Conservation (phyloP, 1,284 basidiomycete genomes). For the Fomitopsis betulina region DNA sequence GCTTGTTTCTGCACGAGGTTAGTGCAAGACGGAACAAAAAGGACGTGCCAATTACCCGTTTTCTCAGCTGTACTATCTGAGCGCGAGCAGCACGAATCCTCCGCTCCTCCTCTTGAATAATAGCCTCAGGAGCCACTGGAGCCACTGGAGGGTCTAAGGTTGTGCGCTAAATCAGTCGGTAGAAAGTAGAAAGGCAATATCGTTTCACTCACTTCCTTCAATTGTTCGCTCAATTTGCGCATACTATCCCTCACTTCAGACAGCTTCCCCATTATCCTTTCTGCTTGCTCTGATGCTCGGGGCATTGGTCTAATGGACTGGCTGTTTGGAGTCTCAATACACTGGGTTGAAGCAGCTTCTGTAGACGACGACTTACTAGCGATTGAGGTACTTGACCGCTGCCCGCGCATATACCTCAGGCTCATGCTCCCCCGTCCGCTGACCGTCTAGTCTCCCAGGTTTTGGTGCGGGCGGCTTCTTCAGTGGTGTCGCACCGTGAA, state of each 20-base stretch:
- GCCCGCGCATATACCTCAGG: constrained; percentile 73
- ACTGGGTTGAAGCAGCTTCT: not conserved
- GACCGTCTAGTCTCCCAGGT: constrained; percentile 36
- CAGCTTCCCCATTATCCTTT: constrained; percentile 49
- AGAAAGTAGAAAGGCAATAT: constrained; percentile 6
- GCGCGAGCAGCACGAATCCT: constrained; percentile 50
- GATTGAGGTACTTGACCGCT: constrained; percentile 67
- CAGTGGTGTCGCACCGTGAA: constrained; percentile 66
- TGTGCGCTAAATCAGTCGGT: constrained; percentile 28
- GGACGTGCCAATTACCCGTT: constrained; percentile 32
- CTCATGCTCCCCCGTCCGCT: constrained; percentile 45
- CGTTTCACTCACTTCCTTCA: constrained; percentile 47
- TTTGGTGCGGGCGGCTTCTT: constrained; percentile 37
- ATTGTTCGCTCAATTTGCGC: constrained; percentile 38
- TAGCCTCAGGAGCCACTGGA: constrained; percentile 35
- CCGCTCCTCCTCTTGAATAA: constrained; percentile 52
- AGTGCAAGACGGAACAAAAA: not conserved
- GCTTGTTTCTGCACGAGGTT: constrained; percentile 37
- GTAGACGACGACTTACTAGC: constrained; percentile 47
- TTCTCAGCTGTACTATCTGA: constrained; percentile 48
- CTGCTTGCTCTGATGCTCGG: constrained; percentile 54
- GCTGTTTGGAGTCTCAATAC: constrained; percentile 29
- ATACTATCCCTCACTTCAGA: constrained; percentile 48
- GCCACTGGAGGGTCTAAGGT: constrained; percentile 31
- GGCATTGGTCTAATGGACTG: constrained; percentile 68